Percentiles rank a stretch among this genome's conserved stretches.
phyloP scores from a whole-genome alignment of 2,329 filamentous ascomycete genomes.

The Metarhizium rileyi region DNA sequence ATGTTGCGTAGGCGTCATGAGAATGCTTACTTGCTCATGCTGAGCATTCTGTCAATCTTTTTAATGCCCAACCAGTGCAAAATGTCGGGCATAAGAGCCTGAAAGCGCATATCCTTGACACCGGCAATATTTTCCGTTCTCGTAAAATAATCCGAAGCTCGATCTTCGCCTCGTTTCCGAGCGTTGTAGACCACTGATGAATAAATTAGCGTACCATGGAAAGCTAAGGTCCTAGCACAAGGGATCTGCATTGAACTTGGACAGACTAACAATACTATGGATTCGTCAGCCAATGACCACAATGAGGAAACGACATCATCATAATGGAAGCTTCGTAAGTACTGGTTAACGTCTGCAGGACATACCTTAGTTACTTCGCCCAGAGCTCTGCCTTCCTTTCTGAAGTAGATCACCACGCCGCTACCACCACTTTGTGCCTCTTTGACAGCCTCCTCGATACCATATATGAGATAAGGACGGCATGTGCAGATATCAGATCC shows the following conservation, averaged over 20 bases:
- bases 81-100: constrained; percentile 95
- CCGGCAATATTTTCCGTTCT: constrained; percentile 97
- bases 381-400: constrained; percentile 89
- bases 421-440: constrained; percentile 91
- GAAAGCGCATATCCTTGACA: constrained; percentile 95
- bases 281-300: neutral
- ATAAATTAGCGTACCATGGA: constrained; percentile 9
- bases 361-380: constrained; percentile 92
- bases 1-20: neutral
- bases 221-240: neutral
- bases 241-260: neutral
- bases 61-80: constrained; percentile 97
- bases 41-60: constrained; percentile 97
- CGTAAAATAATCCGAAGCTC: constrained; percentile 88
- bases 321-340: neutral
- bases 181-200: constrained; percentile 60
- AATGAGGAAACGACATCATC: neutral
- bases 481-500: constrained; percentile 97
- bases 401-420: constrained; percentile 96
- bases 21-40: constrained; percentile 79
- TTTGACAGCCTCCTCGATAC: constrained; percentile 94
- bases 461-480: constrained; percentile 89
- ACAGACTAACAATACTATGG: constrained; percentile 35
- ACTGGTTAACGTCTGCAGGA: neutral
- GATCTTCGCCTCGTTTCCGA: constrained; percentile 67